Evolutionary conservation across 805 yeast genomes (phyloP).

Genomic region (Blastobotrys americana): DNA sequence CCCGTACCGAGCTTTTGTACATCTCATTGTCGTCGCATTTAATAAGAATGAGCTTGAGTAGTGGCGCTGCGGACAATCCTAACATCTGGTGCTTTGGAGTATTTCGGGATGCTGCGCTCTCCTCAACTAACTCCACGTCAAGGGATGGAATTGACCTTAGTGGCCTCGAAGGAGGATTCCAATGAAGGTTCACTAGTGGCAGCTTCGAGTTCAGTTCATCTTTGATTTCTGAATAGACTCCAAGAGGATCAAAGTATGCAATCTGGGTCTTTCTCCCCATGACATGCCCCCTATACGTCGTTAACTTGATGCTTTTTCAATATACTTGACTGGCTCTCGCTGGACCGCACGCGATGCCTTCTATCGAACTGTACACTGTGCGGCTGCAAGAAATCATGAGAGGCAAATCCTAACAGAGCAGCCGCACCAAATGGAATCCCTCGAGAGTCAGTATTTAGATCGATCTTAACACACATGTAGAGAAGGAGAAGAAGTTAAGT

Average conservation of each 20-base stretch:
- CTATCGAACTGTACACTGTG: too few species aligned
- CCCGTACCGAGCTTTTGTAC: constrained; percentile 74
- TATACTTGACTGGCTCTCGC: too few species aligned
- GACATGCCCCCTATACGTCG: too few species aligned
- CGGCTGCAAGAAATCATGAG: too few species aligned
- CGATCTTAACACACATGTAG: too few species aligned
- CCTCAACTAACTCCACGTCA: constrained; percentile 49
- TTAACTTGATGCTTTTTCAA: too few species aligned
- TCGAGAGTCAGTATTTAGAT: too few species aligned
- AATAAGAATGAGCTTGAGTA: constrained; percentile 62
- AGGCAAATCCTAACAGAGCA: too few species aligned
- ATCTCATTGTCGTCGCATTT: constrained; percentile 60
- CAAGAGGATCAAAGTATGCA: constrained; percentile 73
- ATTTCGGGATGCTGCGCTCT: constrained; percentile 37
- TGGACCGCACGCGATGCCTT: too few species aligned
- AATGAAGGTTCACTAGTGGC: constrained; percentile 60
- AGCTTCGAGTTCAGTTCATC: constrained; percentile 40
- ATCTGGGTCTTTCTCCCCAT: constrained; percentile 27
- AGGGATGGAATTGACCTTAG: constrained; percentile 57
- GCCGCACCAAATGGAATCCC: too few species aligned
- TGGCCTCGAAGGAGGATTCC: constrained; percentile 51
- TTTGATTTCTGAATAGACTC: constrained; percentile 42
- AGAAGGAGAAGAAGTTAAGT: too few species aligned
- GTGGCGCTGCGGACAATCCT: constrained; percentile 41
- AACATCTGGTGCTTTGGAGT: constrained; percentile 34